A percentile compares a stretch with the other conserved stretches of the same genome.
Evolutionary conservation across 2,329 filamentous ascomycete species (phyloP).

Genomic region (Akanthomyces muscarius): DNA sequence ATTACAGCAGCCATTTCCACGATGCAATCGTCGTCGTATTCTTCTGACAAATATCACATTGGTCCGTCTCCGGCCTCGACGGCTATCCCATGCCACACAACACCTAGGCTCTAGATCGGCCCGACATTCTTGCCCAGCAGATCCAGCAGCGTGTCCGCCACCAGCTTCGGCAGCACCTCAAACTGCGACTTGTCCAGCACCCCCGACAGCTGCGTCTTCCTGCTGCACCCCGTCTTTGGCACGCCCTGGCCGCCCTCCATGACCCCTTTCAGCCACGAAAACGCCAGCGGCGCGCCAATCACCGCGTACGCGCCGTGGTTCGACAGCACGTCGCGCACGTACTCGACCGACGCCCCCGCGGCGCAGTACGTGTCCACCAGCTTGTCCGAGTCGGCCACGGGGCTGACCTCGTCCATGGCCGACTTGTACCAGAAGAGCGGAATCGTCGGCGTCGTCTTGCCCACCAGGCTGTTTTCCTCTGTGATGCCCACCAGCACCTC

Average conservation of each 20-base stretch:
- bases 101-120: neutral
- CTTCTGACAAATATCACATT: no score
- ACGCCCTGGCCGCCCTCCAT: neutral
- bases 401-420: conserved; percentile 3
- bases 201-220: neutral
- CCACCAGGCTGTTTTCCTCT: neutral
- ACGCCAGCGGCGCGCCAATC: conserved; percentile 4
- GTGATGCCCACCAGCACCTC: neutral
- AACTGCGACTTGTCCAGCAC: neutral
- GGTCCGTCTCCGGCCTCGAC: no score
- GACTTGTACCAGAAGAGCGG: conserved; percentile 16
- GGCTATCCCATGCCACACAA: no score
- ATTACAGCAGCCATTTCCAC: no score
- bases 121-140: neutral
- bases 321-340: conserved; percentile 8
- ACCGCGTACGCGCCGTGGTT: conserved; percentile 5
- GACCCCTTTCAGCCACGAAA: conserved; percentile 7
- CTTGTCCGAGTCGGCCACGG: neutral
- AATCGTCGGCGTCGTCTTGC: conserved; percentile 5
- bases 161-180: conserved; percentile 6
- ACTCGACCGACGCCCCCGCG: conserved; percentile 8
- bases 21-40: no score
- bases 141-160: neutral
- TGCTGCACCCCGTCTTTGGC: neutral
- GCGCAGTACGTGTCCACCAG: conserved; percentile 11